A percentile compares a stretch with the other conserved stretches of the same genome.
Evolutionary conservation across 1,284 basidiomycete genomes (phyloP).

Genomic region (Phellopilus nigrolimitatus): DNA sequence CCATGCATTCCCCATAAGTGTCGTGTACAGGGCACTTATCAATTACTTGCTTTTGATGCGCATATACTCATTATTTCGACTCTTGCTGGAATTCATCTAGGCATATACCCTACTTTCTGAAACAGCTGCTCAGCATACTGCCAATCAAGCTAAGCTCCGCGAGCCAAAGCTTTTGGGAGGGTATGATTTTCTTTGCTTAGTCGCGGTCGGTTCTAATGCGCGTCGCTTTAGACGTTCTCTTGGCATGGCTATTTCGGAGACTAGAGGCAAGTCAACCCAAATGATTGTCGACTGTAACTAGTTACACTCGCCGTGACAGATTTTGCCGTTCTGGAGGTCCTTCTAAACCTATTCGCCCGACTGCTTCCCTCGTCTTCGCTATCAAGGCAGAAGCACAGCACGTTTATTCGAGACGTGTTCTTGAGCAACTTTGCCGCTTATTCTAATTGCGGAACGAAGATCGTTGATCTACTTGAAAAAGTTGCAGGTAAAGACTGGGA

Average conservation of each 20-base stretch:
- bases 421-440: conserved; percentile 7
- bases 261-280: conserved; percentile 27
- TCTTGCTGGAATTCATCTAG: conserved; percentile 26
- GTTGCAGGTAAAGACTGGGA: conserved; percentile 49
- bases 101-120: conserved; percentile 34
- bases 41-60: neutral
- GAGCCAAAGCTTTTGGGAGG: conserved; percentile 33
- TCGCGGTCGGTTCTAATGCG: conserved; percentile 10
- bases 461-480: conserved; percentile 41
- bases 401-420: conserved; percentile 52
- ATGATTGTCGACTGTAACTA: neutral
- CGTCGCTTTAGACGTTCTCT: conserved; percentile 29
- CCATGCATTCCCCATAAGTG: neutral
- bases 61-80: conserved; percentile 29
- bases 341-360: conserved; percentile 52
- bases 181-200: conserved; percentile 24
- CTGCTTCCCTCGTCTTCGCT: conserved; percentile 43
- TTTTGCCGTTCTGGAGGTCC: conserved; percentile 50
- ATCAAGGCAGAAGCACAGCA: conserved; percentile 35
- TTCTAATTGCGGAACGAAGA: conserved; percentile 26
- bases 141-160: conserved; percentile 32
- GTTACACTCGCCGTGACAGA: conserved; percentile 32
- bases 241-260: conserved; percentile 31
- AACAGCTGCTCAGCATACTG: conserved; percentile 25
- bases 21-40: too few species aligned